phyloP scores from a whole-genome alignment of 225 moss, liverwort and hornwort genomes.

The Bryum argenteum region DNA sequence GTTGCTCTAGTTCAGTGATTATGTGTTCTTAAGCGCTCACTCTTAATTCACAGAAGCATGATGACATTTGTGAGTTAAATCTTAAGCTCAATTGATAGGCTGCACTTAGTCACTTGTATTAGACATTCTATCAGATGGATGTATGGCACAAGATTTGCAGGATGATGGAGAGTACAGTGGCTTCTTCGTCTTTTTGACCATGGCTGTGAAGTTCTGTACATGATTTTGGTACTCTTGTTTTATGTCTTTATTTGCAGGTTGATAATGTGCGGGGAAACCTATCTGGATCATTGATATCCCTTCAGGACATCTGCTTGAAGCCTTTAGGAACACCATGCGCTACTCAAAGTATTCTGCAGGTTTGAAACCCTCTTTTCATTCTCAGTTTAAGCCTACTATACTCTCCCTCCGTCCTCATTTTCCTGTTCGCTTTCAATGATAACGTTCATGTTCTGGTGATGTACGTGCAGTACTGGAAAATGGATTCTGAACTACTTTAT shows the following conservation, averaged over 20 bases:
- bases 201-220: not conserved
- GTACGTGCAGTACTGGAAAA: constrained; percentile 79
- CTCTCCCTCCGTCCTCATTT: not conserved
- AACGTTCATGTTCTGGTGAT: constrained; percentile 21
- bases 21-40: not conserved
- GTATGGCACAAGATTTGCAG: constrained; percentile 5
- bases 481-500: constrained; percentile 72
- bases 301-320: constrained; percentile 93
- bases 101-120: not conserved
- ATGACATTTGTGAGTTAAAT: not conserved
- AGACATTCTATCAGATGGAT: constrained; percentile 8
- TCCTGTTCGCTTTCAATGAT: not conserved
- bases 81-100: constrained; percentile 4
- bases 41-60: not conserved
- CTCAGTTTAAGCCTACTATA: not conserved
- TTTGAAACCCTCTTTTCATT: constrained; percentile 29
- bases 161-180: constrained; percentile 1
- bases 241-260: constrained; percentile 54
- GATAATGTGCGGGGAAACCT: constrained; percentile 75
- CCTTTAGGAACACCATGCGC: constrained; percentile 94
- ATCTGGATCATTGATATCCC: constrained; percentile 66
- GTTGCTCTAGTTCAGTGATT: constrained; percentile 12
- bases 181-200: constrained; percentile 1
- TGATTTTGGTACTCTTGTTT: constrained; percentile 9
- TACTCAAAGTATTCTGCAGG: constrained; percentile 93